Evolutionary conservation across 2,329 filamentous ascomycete species (phyloP), one percentile per base, ranked within the genome.

Genomic region (Aspergillus pseudoglaucus): DNA sequence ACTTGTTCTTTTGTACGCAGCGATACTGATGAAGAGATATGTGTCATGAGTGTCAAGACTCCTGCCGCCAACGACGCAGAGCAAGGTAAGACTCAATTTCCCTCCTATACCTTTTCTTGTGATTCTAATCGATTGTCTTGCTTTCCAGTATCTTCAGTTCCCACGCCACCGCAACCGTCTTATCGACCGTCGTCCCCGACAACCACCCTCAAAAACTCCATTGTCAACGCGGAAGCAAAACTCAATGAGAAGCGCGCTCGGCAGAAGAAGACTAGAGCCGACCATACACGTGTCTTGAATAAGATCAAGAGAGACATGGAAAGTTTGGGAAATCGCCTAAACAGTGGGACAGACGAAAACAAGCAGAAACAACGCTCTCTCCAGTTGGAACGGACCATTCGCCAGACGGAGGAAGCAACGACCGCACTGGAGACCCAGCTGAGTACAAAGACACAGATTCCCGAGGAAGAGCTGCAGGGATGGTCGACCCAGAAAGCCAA

Each of bases 151-250:
- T 63, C 63, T 47, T 63, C 68, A 45, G 63, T 72, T 22, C 64
- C 72, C 15, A 71, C 78, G 22, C 71, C 78, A 39, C 73, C 76
- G 43, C 79, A 81, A 51, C 78, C 80, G 52, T 74, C 78, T 25
- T 73, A 83, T 47, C 77, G 81, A 39, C 82, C 82, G 41, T 81
- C 80, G 35, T 84, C 82, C 20, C 82, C 82, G 14, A 79, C 77
- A 12, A 83, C 82, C 14, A 84, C 82, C 1, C 69, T 85, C 44
- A 82, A 78, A 62, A 83, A 83, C 50, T 84, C 82, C 6, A 82
- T 85, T 46, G 70, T 77, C 52, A 79, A 80, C 35, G 79, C 79
- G 35, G 80, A 84, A 59, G 71, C 75, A 45, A 82, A 81, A 58
- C 66, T 83, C 22, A 76, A 76, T 51, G 81, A 84, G 52, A 75